Evolutionary conservation across 2,329 filamentous ascomycete species (phyloP).

Genomic region (Colletotrichum acutatum): DNA sequence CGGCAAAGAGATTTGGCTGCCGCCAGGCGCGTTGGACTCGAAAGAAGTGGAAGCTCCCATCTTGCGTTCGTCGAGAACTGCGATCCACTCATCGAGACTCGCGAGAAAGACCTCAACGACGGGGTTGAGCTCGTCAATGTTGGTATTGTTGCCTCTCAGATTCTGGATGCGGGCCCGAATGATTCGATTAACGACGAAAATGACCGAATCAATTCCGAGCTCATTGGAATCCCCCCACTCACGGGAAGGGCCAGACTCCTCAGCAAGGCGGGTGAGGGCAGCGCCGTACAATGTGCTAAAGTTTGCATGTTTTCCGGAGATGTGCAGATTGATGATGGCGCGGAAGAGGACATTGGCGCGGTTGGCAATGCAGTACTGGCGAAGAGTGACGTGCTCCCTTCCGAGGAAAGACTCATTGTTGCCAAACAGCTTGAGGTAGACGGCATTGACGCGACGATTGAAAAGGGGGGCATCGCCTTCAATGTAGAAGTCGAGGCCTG

Average conservation of each 20-base stretch:
- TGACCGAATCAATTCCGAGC: neutral
- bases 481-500: neutral
- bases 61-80: neutral
- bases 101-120: neutral
- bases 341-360: neutral
- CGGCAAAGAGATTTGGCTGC: neutral
- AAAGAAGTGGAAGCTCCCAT: neutral
- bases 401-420: neutral
- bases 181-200: neutral
- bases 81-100: neutral
- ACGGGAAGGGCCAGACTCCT: neutral
- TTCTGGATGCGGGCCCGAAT: neutral
- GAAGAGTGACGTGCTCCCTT: neutral
- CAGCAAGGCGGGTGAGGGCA: neutral
- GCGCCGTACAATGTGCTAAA: neutral
- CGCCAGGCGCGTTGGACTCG: neutral
- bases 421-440: neutral
- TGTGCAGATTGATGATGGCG: neutral
- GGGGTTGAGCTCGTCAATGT: neutral
- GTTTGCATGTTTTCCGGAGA: neutral
- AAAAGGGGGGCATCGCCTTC: neutral
- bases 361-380: neutral
- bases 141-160: neutral
- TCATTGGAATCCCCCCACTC: neutral
- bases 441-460: neutral